Evolutionary conservation across 768 basidiomycete genomes (phyloP).

Genomic region (Lentinula sp.): DNA sequence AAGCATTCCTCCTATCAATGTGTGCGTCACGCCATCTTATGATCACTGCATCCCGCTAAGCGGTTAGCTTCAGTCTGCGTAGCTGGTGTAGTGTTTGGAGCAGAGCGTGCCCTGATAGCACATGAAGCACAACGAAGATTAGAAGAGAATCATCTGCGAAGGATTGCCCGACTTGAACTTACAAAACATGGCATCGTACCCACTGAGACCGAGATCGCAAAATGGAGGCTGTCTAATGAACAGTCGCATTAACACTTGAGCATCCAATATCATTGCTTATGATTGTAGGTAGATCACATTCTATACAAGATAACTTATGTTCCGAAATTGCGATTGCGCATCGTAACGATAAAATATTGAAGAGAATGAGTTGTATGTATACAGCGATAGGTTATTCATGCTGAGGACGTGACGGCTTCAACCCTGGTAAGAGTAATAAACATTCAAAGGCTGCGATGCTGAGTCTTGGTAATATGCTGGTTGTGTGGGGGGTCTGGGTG

Average conservation of each 20-base stretch:
- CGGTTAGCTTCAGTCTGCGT: conserved; percentile 36
- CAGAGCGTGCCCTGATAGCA: conserved; percentile 67
- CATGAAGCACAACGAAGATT: conserved; percentile 61
- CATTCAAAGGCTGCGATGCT: conserved; percentile 5
- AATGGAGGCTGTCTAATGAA: conserved; percentile 50
- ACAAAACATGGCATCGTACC: conserved; percentile 68
- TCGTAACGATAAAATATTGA: conserved; percentile 13
- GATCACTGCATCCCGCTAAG: background rate
- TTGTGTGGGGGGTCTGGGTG: conserved; percentile 19
- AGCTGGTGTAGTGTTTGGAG: conserved; percentile 67
- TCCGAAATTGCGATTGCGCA: conserved; percentile 23
- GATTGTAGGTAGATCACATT: background rate
- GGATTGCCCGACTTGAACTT: conserved; percentile 70
- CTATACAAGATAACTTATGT: conserved; percentile 7
- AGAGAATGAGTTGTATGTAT: background rate
- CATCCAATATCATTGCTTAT: background rate
- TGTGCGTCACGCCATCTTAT: conserved; percentile 36
- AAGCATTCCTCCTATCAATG: conserved; percentile 68
- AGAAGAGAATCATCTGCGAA: conserved; percentile 64
- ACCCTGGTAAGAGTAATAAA: background rate
- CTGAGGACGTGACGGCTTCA: background rate
- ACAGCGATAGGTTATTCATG: no score
- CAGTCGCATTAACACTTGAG: background rate
- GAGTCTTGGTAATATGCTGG: conserved; percentile 11
- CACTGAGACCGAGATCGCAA: conserved; percentile 78